A percentile compares a stretch with the other conserved stretches of the same genome.
phyloP scores from a whole-genome alignment of 768 basidiomycete genomes.

The Pulveroboletus sp. region DNA sequence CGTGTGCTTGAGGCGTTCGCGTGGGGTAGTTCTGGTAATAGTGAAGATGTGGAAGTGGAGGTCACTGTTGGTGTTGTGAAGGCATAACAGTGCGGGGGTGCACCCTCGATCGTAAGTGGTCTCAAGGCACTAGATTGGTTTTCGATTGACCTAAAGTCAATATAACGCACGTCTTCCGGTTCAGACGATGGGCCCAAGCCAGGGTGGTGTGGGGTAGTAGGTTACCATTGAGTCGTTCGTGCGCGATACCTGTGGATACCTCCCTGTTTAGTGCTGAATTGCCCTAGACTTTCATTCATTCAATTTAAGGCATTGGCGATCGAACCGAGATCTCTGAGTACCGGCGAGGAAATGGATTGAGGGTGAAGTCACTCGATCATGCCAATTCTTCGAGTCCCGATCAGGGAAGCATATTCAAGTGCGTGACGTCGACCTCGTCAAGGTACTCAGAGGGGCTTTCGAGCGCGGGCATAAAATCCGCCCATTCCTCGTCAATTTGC shows the following conservation, averaged over 20 bases:
- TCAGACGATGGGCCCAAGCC: background rate
- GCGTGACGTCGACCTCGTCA: slow-evolving; percentile 4
- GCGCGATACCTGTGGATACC: slow-evolving; percentile 12
- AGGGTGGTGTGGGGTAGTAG: slow-evolving; percentile 1
- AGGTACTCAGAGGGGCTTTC: slow-evolving; percentile 12
- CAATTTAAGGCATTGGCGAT: slow-evolving; percentile 2
- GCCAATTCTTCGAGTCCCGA: background rate
- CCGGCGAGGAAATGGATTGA: background rate
- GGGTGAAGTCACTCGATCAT: slow-evolving; percentile 18
- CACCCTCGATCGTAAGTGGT: slow-evolving; percentile 7
- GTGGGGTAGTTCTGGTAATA: slow-evolving; percentile 27
- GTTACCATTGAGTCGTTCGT: slow-evolving; percentile 5
- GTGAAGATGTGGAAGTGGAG: slow-evolving; percentile 44
- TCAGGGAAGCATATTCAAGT: slow-evolving; percentile 6
- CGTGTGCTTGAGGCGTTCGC: slow-evolving; percentile 52
- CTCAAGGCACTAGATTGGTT: background rate
- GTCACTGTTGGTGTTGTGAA: slow-evolving; percentile 73
- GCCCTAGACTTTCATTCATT: background rate
- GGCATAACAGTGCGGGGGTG: slow-evolving; percentile 34
- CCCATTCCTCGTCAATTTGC: no score
- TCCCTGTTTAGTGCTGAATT: slow-evolving; percentile 2
- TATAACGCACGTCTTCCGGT: background rate
- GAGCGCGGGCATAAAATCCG: slow-evolving; percentile 8
- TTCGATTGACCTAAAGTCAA: background rate
- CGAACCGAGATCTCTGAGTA: background rate